phyloP scores from a whole-genome alignment of 1,284 basidiomycete genomes.

The Ganoderma meredithae region DNA sequence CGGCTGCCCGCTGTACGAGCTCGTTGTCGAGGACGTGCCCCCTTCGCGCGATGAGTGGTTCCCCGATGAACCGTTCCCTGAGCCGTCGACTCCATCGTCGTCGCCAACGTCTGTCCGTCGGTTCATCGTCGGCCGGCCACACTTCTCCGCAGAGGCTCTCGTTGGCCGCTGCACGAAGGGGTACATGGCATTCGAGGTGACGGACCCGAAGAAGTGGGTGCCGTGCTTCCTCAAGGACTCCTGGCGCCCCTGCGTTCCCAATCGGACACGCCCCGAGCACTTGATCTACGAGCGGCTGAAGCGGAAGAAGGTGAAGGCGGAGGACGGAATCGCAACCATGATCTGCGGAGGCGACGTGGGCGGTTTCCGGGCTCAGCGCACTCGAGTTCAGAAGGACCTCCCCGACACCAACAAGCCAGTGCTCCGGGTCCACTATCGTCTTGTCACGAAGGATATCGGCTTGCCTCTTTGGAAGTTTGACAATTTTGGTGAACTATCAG shows the following conservation, averaged over 20 bases:
- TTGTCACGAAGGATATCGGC: constrained; percentile 12
- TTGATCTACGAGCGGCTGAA: constrained; percentile 10
- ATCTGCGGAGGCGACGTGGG: constrained; percentile 25
- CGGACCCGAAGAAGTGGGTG: neutral
- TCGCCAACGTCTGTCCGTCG: neutral
- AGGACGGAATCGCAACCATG: constrained; percentile 5
- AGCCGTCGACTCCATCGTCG: too few relatives aligned
- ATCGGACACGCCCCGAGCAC: constrained; percentile 17
- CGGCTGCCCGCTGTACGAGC: constrained; percentile 1
- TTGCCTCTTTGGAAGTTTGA: constrained; percentile 1
- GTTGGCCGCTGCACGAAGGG: constrained; percentile 19
- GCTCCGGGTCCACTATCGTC: constrained; percentile 10
- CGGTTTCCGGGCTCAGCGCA: constrained; percentile 10
- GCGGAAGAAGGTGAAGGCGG: neutral
- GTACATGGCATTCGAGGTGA: constrained; percentile 15
- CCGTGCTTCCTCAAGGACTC: constrained; percentile 21
- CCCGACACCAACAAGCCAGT: neutral
- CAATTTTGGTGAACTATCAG: constrained; percentile 7
- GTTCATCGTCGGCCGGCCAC: constrained; percentile 15
- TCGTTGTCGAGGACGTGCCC: neutral
- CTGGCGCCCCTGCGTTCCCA: constrained; percentile 17
- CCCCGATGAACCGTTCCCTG: neutral
- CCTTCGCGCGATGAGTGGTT: neutral
- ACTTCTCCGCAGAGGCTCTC: constrained; percentile 13
- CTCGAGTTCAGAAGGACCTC: constrained; percentile 5